A percentile compares a stretch with the other conserved stretches of the same genome.
Conservation (phyloP, 352 stramenopile genomes). For the Saprolegnia diclina region DNA sequence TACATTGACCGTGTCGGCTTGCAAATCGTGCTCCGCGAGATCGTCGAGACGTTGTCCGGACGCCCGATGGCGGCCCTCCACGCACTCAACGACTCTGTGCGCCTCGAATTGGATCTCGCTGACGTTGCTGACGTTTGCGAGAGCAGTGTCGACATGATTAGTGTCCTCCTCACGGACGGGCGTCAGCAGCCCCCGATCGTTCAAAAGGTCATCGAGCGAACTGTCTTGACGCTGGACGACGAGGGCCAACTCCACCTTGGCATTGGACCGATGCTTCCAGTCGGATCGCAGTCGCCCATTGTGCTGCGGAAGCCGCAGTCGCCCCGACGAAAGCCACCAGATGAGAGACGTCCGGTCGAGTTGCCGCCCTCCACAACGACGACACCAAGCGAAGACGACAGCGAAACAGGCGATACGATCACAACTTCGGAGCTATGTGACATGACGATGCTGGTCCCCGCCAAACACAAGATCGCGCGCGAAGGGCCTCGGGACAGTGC, state of each 20-base stretch:
- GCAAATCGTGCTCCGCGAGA: neutral
- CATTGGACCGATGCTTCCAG: neutral
- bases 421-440: neutral
- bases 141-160: neutral
- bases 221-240: neutral
- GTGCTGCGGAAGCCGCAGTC: neutral
- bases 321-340: neutral
- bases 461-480: neutral
- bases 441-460: neutral
- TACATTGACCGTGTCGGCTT: neutral
- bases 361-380: neutral
- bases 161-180: conserved; percentile 1
- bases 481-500: neutral
- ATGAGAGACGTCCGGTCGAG: neutral
- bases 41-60: neutral
- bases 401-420: neutral
- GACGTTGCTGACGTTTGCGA: neutral
- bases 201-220: neutral
- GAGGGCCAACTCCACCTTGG: neutral
- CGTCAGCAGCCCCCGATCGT: neutral
- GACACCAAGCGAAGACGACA: neutral
- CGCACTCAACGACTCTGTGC: neutral
- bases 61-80: neutral
- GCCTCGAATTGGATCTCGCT: neutral
- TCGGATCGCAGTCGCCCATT: neutral